phyloP scores from a whole-genome alignment of 441 rosid genomes.

The Corymbia citriodora region DNA sequence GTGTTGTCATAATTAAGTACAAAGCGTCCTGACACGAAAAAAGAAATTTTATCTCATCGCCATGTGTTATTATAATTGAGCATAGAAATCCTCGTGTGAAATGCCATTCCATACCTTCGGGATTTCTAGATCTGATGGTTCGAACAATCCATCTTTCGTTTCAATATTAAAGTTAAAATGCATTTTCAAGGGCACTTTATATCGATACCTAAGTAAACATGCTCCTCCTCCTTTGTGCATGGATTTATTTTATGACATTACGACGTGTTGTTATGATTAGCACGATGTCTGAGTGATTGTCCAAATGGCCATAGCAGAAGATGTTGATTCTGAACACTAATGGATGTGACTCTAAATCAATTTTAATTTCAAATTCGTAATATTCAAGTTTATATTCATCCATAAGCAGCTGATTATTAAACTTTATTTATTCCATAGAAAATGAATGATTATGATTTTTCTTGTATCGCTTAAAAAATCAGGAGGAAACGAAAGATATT shows the following conservation, averaged over 20 bases:
- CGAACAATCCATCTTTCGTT: background rate
- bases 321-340: accelerated
- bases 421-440: accelerated
- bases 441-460: background rate
- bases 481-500: too few species aligned
- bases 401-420: background rate
- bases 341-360: background rate
- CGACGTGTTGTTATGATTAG: accelerated
- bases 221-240: background rate
- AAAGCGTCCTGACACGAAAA: background rate
- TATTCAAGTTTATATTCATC: background rate
- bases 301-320: accelerated
- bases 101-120: background rate
- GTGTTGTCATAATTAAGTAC: background rate
- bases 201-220: background rate
- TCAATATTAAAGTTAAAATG: accelerated
- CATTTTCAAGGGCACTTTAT: background rate
- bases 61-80: accelerated
- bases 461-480: too few species aligned
- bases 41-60: accelerated
- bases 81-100: accelerated
- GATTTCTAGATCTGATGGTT: background rate
- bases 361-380: background rate
- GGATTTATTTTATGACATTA: accelerated
- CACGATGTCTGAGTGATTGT: background rate